A percentile compares a stretch with the other conserved stretches of the same genome.
Conservation (phyloP, 805 yeast species). For the Candida dendrica region DNA sequence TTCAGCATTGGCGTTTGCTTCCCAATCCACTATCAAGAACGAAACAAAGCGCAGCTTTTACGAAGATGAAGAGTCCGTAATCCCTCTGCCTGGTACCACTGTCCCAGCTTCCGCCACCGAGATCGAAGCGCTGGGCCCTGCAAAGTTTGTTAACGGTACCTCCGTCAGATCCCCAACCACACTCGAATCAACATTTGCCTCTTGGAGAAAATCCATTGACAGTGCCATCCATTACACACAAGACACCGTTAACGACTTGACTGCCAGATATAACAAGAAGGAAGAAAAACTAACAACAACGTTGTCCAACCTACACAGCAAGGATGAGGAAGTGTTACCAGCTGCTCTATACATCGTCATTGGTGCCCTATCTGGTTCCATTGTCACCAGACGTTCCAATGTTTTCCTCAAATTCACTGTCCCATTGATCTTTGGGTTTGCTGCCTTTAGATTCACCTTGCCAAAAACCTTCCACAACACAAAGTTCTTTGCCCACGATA, state of each 20-base stretch:
- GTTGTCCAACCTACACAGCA: slow-evolving; percentile 54
- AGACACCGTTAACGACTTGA: slow-evolving; percentile 36
- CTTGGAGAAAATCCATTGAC: slow-evolving; percentile 35
- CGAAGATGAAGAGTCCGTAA: slow-evolving; percentile 38
- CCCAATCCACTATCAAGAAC: neutral
- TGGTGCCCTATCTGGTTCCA: slow-evolving; percentile 66
- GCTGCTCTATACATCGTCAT: slow-evolving; percentile 61
- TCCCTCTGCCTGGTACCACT: slow-evolving; percentile 45
- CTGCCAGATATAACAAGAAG: slow-evolving; percentile 42
- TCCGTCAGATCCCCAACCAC: slow-evolving; percentile 44
- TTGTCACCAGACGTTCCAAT: slow-evolving; percentile 62
- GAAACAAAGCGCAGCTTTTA: slow-evolving; percentile 34
- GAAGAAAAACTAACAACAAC: slow-evolving; percentile 63
- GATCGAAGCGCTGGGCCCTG: slow-evolving; percentile 37
- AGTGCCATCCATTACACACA: slow-evolving; percentile 20
- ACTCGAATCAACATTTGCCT: slow-evolving; percentile 41
- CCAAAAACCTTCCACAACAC: slow-evolving; percentile 69
- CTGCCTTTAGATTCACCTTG: slow-evolving; percentile 60
- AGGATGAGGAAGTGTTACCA: slow-evolving; percentile 64
- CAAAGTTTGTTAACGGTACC: slow-evolving; percentile 45
- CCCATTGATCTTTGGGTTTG: slow-evolving; percentile 56
- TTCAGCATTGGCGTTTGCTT: neutral
- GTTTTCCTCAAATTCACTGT: slow-evolving; percentile 43
- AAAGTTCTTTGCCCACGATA: slow-evolving; percentile 45
- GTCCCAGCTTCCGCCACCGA: slow-evolving; percentile 36